Conservation (phyloP, 257 asterid genomes). For the Buddleja alternifolia region DNA sequence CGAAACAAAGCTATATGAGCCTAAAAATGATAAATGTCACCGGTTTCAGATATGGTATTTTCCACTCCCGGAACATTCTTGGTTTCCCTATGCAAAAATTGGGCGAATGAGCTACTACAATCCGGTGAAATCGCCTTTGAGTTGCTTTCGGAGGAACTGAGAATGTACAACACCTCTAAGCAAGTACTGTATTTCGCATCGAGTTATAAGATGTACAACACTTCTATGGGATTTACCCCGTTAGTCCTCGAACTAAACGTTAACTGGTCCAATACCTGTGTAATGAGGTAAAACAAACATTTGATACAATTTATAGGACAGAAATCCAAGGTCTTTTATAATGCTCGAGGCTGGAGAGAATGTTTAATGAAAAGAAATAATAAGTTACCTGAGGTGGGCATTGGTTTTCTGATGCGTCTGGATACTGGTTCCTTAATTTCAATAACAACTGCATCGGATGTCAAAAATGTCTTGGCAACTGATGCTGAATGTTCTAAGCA, state of each 20-base stretch:
- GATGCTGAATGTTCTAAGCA: conserved; percentile 86
- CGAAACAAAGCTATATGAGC: no score
- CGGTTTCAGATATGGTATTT: no score
- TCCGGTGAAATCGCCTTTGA: no score
- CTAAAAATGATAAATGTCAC: no score
- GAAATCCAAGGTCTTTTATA: not conserved
- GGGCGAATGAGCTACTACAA: no score
- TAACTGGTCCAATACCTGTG: conserved; percentile 61
- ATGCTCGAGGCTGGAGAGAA: not conserved
- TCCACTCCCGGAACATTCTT: no score
- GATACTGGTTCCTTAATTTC: conserved; percentile 60
- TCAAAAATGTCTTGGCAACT: conserved; percentile 70
- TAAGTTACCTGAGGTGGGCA: conserved; percentile 59
- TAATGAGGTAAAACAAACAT: not conserved
- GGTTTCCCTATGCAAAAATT: no score
- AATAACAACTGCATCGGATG: conserved; percentile 75
- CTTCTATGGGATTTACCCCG: no score
- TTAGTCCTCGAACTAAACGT: conserved; percentile 23
- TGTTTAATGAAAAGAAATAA: not conserved
- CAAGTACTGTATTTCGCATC: no score
- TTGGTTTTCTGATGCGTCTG: conserved; percentile 39
- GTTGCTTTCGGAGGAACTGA: no score
- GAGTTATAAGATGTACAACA: no score
- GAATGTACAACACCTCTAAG: no score
- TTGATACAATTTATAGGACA: not conserved